phyloP scores from a whole-genome alignment of 2,329 filamentous ascomycete genomes.

The Trichoderma sp. region DNA sequence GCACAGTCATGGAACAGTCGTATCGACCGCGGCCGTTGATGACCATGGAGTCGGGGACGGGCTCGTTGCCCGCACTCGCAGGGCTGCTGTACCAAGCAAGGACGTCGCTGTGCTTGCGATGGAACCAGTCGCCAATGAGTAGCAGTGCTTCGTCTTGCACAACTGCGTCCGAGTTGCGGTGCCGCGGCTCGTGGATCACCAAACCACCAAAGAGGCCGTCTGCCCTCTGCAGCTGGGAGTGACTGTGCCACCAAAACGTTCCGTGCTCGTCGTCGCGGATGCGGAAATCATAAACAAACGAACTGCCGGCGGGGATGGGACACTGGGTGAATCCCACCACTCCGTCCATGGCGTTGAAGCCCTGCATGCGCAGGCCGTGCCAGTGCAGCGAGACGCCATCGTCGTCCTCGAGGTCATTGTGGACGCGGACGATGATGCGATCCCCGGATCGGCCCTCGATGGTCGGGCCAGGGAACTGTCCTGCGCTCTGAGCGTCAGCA shows the following conservation, averaged over 20 bases:
- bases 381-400: slow-evolving; percentile 61
- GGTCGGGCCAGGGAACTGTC: slow-evolving; percentile 65
- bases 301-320: slow-evolving; percentile 48
- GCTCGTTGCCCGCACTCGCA: slow-evolving; percentile 41
- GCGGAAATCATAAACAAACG: slow-evolving; percentile 54
- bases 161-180: slow-evolving; percentile 28
- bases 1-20: slow-evolving; percentile 31
- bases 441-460: slow-evolving; percentile 70
- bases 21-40: slow-evolving; percentile 36
- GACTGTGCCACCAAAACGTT: slow-evolving; percentile 58
- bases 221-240: slow-evolving; percentile 46
- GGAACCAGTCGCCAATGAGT: slow-evolving; percentile 43
- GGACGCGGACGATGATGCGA: slow-evolving; percentile 62
- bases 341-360: slow-evolving; percentile 66
- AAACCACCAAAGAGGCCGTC: slow-evolving; percentile 59
- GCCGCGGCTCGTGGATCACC: slow-evolving; percentile 51
- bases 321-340: slow-evolving; percentile 49
- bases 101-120: slow-evolving; percentile 40
- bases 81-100: slow-evolving; percentile 29
- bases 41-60: slow-evolving; percentile 33
- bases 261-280: slow-evolving; percentile 55
- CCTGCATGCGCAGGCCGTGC: slow-evolving; percentile 71
- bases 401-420: slow-evolving; percentile 60
- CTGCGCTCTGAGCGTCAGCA: slow-evolving; percentile 20
- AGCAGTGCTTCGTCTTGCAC: slow-evolving; percentile 53